Evolutionary conservation across 768 basidiomycete genomes (phyloP).

Genomic region (Suillus discolor): DNA sequence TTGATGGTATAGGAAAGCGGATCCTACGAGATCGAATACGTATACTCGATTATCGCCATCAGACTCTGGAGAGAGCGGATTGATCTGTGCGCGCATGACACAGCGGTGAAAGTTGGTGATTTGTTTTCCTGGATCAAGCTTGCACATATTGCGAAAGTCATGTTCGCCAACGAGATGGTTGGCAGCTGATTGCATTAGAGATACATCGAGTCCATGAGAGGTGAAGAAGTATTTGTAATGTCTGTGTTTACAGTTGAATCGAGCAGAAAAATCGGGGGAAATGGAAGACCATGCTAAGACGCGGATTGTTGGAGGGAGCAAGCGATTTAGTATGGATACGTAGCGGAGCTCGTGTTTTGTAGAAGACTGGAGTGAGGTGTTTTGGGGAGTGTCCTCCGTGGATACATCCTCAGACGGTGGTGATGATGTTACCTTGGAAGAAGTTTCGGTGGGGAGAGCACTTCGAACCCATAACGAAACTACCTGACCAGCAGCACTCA

Average conservation of each 20-base stretch:
- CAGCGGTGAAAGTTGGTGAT: conserved; percentile 75
- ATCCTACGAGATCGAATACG: conserved; percentile 85
- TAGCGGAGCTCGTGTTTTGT: background rate
- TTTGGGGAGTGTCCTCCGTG: background rate
- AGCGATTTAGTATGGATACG: background rate
- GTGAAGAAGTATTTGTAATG: conserved; percentile 96
- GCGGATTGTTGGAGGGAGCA: background rate
- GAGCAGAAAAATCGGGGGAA: conserved; percentile 74
- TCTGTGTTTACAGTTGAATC: conserved; percentile 82
- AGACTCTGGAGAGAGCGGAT: conserved; percentile 38
- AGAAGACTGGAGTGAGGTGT: background rate
- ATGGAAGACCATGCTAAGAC: conserved; percentile 95
- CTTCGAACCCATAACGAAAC: conserved; percentile 90
- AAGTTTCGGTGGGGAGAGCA: conserved; percentile 39
- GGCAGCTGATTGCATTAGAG: conserved; percentile 77
- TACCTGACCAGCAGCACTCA: conserved; percentile 93
- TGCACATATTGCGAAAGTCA: conserved; percentile 96
- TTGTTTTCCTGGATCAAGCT: conserved; percentile 90
- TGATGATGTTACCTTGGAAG: too few species aligned
- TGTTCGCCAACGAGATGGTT: conserved; percentile 78
- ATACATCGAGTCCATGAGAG: conserved; percentile 68
- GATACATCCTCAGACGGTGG: too few species aligned
- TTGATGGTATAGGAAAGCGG: conserved; percentile 93
- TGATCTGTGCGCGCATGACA: conserved; percentile 68
- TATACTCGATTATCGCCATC: conserved; percentile 33